Conservation (phyloP, 2,329 filamentous ascomycete genomes). For the Penicillium hesseltinei region DNA sequence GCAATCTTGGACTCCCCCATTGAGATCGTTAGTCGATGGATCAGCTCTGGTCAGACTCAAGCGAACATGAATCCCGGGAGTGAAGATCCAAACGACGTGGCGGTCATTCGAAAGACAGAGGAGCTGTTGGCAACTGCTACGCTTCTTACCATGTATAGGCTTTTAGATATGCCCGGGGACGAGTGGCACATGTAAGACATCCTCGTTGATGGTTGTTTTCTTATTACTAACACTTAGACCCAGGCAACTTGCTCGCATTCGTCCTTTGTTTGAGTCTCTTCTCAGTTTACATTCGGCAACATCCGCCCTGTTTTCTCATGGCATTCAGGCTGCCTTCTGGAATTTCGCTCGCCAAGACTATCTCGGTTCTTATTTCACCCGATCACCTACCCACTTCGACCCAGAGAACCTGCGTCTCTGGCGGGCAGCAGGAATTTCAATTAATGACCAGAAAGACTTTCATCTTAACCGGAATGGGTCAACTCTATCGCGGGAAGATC, state of each 20-base stretch:
- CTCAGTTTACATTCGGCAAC: conserved; percentile 32
- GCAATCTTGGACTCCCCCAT: conserved; percentile 32
- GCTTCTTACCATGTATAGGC: conserved; percentile 62
- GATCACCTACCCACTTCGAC: conserved; percentile 56
- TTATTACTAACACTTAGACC: conserved; percentile 6
- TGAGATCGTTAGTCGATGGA: conserved; percentile 27
- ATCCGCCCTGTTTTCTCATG: conserved; percentile 46
- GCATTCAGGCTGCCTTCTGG: conserved; percentile 60
- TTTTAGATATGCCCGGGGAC: conserved; percentile 59
- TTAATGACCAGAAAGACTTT: conserved; percentile 51
- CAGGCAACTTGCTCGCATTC: conserved; percentile 60
- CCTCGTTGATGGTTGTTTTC: neutral
- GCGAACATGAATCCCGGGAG: neutral
- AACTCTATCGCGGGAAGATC: conserved; percentile 56
- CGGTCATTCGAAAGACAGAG: conserved; percentile 49
- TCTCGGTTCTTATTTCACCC: conserved; percentile 60
- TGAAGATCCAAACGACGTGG: conserved; percentile 9
- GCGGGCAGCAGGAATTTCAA: conserved; percentile 58
- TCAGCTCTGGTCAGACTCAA: conserved; percentile 21
- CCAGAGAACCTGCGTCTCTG: conserved; percentile 58
- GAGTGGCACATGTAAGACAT: conserved; percentile 54
- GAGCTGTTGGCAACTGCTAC: conserved; percentile 60
- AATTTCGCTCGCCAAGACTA: conserved; percentile 63
- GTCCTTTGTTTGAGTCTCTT: conserved; percentile 53
- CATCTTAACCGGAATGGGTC: conserved; percentile 31